phyloP scores from a whole-genome alignment of 768 basidiomycete species.

The Botryobasidium botryosum region DNA sequence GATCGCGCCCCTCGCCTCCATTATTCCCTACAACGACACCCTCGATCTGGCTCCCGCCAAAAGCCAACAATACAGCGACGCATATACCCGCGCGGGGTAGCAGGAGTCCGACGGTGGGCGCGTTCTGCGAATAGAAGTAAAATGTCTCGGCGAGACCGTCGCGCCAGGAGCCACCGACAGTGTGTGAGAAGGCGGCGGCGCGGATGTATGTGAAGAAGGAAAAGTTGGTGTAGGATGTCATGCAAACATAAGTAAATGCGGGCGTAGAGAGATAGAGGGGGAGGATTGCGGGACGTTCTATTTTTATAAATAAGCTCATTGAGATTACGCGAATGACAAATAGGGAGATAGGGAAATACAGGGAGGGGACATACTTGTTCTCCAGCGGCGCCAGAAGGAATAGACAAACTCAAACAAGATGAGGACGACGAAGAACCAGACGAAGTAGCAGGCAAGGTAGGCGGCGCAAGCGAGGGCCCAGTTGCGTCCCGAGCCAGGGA shows the following conservation, averaged over 20 bases:
- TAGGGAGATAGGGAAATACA: background rate
- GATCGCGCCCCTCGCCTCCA: constrained; percentile 31
- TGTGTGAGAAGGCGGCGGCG: constrained; percentile 29
- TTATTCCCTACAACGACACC: background rate
- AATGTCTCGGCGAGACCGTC: constrained; percentile 47
- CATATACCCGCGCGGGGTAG: constrained; percentile 67
- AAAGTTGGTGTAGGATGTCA: constrained; percentile 70
- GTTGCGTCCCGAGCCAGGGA: constrained; percentile 52
- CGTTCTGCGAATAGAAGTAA: constrained; percentile 71
- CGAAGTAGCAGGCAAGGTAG: constrained; percentile 40
- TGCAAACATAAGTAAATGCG: constrained; percentile 53
- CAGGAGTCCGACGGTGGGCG: constrained; percentile 65
- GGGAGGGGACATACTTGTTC: constrained; percentile 17
- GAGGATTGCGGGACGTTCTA: constrained; percentile 69
- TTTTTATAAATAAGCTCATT: background rate
- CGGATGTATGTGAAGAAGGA: constrained; percentile 73
- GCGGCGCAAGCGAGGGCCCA: constrained; percentile 75
- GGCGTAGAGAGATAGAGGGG: constrained; percentile 73
- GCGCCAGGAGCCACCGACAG: background rate
- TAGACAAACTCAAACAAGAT: constrained; percentile 26
- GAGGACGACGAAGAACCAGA: constrained; percentile 3
- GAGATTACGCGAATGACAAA: background rate
- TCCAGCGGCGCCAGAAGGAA: constrained; percentile 19
- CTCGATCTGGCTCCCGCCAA: constrained; percentile 23
- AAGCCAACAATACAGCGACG: constrained; percentile 53